Percentiles rank a stretch among this genome's conserved stretches.
Conservation (phyloP, 2,329 filamentous ascomycete species). For the Claviceps sp. region DNA sequence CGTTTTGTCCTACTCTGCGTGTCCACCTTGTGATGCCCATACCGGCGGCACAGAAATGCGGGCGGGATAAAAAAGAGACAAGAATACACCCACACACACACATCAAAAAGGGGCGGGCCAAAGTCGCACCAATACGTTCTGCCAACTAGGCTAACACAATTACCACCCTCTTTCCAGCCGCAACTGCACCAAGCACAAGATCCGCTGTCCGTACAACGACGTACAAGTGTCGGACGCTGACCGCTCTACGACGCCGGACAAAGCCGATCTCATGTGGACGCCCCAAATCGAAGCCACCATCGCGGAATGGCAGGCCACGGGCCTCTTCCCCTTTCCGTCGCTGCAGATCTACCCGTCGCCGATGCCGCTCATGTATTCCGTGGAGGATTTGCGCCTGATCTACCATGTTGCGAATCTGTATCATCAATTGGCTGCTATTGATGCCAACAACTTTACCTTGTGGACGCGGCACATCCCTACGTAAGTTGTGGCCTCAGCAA, state of each 20-base stretch:
- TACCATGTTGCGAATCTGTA: slow-evolving; percentile 83
- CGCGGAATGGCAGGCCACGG: slow-evolving; percentile 70
- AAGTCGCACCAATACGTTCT: background rate
- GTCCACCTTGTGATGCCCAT: slow-evolving; percentile 2
- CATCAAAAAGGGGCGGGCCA: background rate
- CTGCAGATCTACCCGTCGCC: slow-evolving; percentile 65
- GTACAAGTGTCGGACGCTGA: slow-evolving; percentile 51
- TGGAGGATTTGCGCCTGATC: slow-evolving; percentile 74
- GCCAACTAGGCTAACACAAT: slow-evolving; percentile 5
- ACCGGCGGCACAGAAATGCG: background rate
- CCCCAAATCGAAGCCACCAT: slow-evolving; percentile 73
- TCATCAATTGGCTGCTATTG: slow-evolving; percentile 62
- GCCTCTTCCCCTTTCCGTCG: slow-evolving; percentile 73
- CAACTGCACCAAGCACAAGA: slow-evolving; percentile 98
- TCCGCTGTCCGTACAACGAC: slow-evolving; percentile 96
- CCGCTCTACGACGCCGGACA: slow-evolving; percentile 46
- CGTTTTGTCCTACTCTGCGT: background rate
- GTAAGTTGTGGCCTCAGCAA: slow-evolving; percentile 39
- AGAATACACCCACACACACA: background rate
- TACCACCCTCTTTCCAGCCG: slow-evolving; percentile 41
- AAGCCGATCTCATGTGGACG: slow-evolving; percentile 68
- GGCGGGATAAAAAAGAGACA: background rate
- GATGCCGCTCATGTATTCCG: slow-evolving; percentile 57
- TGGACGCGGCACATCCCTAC: slow-evolving; percentile 90
- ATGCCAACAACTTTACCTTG: slow-evolving; percentile 72